Conservation (phyloP, 2,329 filamentous ascomycete genomes). For the Blastomyces emzantsi region DNA sequence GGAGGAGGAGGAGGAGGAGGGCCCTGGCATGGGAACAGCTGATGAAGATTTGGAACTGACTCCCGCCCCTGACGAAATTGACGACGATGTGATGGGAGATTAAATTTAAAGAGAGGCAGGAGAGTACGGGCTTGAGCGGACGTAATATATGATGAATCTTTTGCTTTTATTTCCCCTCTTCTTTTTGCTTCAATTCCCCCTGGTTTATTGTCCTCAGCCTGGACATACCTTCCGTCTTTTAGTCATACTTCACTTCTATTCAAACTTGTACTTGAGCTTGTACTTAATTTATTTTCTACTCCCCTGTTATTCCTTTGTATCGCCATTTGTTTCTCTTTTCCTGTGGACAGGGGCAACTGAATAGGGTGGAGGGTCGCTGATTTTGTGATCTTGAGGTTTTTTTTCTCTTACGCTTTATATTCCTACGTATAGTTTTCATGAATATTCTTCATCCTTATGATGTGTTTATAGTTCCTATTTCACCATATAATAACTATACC, state of each 20-base stretch:
- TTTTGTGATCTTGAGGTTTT: not conserved
- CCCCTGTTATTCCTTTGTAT: not conserved
- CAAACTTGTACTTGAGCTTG: slow-evolving; percentile 2
- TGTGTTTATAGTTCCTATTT: not conserved
- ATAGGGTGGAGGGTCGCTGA: not conserved
- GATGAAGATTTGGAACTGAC: slow-evolving; percentile 13
- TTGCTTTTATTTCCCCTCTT: not conserved
- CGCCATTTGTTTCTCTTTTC: not conserved
- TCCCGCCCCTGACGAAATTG: slow-evolving; percentile 25
- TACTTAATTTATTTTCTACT: slow-evolving; percentile 1
- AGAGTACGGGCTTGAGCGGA: not conserved
- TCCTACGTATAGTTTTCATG: not conserved
- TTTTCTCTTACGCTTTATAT: not conserved
- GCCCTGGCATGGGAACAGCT: slow-evolving; percentile 15
- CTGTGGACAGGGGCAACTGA: not conserved
- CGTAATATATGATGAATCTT: slow-evolving; percentile 5
- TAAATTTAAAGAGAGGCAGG: slow-evolving; percentile 15
- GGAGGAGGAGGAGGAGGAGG: slow-evolving; percentile 28
- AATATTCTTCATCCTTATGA: slow-evolving; percentile 3
- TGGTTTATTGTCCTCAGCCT: not conserved
- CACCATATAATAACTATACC: not conserved
- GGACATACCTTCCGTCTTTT: not conserved
- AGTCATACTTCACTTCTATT: not conserved
- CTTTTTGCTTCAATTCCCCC: not conserved
- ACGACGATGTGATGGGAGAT: slow-evolving; percentile 39